Conservation (phyloP, 129 eudicot genomes). For the Flaveria sonorensis region DNA sequence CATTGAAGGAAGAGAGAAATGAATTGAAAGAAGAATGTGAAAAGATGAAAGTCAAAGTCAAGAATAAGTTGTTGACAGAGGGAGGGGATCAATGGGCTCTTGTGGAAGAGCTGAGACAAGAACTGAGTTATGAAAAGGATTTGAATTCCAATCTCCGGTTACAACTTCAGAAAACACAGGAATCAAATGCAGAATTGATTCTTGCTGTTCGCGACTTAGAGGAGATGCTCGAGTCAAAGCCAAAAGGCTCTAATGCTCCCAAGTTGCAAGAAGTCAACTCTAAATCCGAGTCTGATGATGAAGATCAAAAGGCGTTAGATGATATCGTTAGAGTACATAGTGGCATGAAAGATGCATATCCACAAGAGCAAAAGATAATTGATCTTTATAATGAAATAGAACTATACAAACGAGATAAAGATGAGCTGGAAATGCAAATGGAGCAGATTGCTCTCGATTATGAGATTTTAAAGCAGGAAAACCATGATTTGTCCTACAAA, state of each 20-base stretch:
- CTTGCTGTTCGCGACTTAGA: slow-evolving; percentile 90
- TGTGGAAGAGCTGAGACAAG: slow-evolving; percentile 71
- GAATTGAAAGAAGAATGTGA: slow-evolving; percentile 57
- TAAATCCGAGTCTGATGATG: slow-evolving; percentile 54
- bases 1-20: slow-evolving; percentile 71
- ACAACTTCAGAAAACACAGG: slow-evolving; percentile 94
- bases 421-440: slow-evolving; percentile 89
- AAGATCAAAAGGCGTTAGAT: slow-evolving; percentile 81
- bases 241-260: slow-evolving; percentile 27
- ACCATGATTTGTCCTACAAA: slow-evolving; percentile 66
- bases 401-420: slow-evolving; percentile 75
- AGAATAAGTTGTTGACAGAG: slow-evolving; percentile 43
- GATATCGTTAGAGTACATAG: slow-evolving; percentile 75
- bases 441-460: slow-evolving; percentile 96
- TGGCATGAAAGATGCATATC: slow-evolving; percentile 55
- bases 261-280: slow-evolving; percentile 33
- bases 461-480: slow-evolving; percentile 91
- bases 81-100: slow-evolving; percentile 70
- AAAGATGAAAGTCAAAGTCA: slow-evolving; percentile 50
- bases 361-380: slow-evolving; percentile 73
- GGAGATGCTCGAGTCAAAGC: slow-evolving; percentile 66
- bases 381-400: slow-evolving; percentile 78
- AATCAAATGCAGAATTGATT: slow-evolving; percentile 82
- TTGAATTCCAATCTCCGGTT: slow-evolving; percentile 68
- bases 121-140: slow-evolving; percentile 69